Conservation (phyloP, 1,284 basidiomycete species). For the Amylostereum chailletii region DNA sequence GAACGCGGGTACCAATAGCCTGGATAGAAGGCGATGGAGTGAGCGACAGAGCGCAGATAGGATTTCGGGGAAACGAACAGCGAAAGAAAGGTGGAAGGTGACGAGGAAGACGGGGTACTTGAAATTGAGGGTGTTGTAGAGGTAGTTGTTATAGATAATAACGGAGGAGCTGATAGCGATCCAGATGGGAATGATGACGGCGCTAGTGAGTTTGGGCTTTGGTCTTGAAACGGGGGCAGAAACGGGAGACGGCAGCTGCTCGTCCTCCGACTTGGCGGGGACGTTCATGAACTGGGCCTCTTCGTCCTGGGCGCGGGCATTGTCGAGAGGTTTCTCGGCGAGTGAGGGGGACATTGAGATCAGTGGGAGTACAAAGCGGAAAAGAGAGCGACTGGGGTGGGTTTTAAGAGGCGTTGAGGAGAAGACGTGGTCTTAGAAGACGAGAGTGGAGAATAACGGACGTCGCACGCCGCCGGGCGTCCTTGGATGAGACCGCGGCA, state of each 20-base stretch:
- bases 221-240: slow-evolving; percentile 32
- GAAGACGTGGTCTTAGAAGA: background rate
- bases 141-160: slow-evolving; percentile 95
- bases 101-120: slow-evolving; percentile 84
- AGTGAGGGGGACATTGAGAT: background rate
- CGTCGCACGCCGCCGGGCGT: background rate
- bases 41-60: background rate
- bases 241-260: slow-evolving; percentile 43
- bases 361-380: background rate
- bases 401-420: background rate
- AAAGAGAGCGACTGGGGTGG: slow-evolving; percentile 2
- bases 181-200: slow-evolving; percentile 80
- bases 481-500: background rate
- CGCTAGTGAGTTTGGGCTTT: slow-evolving; percentile 45
- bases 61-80: slow-evolving; percentile 39
- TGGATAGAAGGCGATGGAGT: slow-evolving; percentile 22
- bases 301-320: slow-evolving; percentile 1
- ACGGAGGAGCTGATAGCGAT: slow-evolving; percentile 85
- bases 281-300: slow-evolving; percentile 20
- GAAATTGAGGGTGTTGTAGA: slow-evolving; percentile 81
- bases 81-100: slow-evolving; percentile 81
- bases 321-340: too few relatives aligned
- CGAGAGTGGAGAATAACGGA: background rate
- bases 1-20: slow-evolving; percentile 83
- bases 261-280: slow-evolving; percentile 17